phyloP scores from a whole-genome alignment of 2,329 filamentous ascomycete genomes.

The Nigrospora osmanthi region DNA sequence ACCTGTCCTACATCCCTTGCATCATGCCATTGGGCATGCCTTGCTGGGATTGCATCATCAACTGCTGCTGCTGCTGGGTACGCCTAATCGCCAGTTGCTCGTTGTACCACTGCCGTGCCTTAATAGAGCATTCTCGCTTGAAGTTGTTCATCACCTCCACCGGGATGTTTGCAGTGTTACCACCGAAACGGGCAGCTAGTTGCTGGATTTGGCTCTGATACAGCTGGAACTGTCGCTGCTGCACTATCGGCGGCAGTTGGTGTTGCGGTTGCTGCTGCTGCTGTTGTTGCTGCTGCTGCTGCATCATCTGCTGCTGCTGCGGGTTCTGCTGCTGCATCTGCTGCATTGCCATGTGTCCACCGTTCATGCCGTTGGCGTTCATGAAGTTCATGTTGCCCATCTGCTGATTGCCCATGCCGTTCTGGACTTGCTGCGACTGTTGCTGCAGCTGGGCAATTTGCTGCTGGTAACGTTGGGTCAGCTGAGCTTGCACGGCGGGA shows the following conservation, averaged over 20 bases:
- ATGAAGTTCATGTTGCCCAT: constrained; percentile 35
- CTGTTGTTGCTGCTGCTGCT: constrained; percentile 15
- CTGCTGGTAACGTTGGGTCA: constrained; percentile 21
- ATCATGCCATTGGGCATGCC: background rate
- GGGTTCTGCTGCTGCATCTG: constrained; percentile 26
- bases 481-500: constrained; percentile 30
- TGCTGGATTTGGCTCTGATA: constrained; percentile 8
- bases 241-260: background rate
- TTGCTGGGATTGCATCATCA: constrained; percentile 30
- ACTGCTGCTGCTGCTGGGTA: constrained; percentile 22
- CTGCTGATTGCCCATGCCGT: constrained; percentile 25
- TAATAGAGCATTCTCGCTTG: constrained; percentile 30
- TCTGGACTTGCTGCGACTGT: constrained; percentile 30
- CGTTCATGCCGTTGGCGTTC: constrained; percentile 25
- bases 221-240: constrained; percentile 5
- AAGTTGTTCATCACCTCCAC: constrained; percentile 35
- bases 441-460: constrained; percentile 31
- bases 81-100: constrained; percentile 10
- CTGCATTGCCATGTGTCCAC: constrained; percentile 21
- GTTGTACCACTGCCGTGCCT: constrained; percentile 21
- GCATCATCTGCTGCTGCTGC: constrained; percentile 13
- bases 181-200: constrained; percentile 30
- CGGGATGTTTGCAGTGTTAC: constrained; percentile 33
- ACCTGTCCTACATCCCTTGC: background rate
- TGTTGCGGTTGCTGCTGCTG: constrained; percentile 13